Base-by-base conservation (phyloP, 805 yeast genomes). In the Yamadazyma ubonensis region DNA sequence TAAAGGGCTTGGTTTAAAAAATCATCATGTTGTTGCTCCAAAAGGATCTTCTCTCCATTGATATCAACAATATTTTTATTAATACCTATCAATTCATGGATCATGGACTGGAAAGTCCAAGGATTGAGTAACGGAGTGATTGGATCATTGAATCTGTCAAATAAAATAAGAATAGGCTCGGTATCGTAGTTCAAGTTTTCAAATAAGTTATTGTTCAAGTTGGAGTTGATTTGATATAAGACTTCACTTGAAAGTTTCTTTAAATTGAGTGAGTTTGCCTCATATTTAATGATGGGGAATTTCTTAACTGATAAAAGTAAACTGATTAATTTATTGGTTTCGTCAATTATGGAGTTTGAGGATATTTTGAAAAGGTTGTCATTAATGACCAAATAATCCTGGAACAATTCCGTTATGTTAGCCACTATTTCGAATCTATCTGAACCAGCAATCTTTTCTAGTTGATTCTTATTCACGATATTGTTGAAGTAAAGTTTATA, bases 81-180 rank as follows among this genome's bases (percentile, higher is more conserved):
- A 43, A 93, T 86, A 2, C 91, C 96, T 21, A 93, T 67, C 16
- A 89, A 73, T 58, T 95, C 98, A 58, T 91, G 96, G 12, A 93
- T 87, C 98, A 93, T 91, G 2, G 96, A 86, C 57, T 91, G 98
- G 62, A 88, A 93, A 1, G 99, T 90, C 99, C 99, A 93, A 2
- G 98, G 99, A 28, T 83, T 78, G 35, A 93, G 65, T 21, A 93
- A 71, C 1, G 99, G 97, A 0, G 99, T 91, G 10, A 91, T 70
- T 2, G 99, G 97, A 61, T 93, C 99, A 54, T 79, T 84, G 42
- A 81, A 77, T 38, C 99, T 72, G 60, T 93, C 98, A 34, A 93
- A 55, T 2, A 93, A 69, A 9, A 93, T 60, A 33, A 95, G 62
- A 6, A 84, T 53, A 1, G 97, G 95, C 1, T 89, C 78, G 0